Conservation (phyloP, 2,329 filamentous ascomycete genomes). For the Alternaria novae-zelandiae region DNA sequence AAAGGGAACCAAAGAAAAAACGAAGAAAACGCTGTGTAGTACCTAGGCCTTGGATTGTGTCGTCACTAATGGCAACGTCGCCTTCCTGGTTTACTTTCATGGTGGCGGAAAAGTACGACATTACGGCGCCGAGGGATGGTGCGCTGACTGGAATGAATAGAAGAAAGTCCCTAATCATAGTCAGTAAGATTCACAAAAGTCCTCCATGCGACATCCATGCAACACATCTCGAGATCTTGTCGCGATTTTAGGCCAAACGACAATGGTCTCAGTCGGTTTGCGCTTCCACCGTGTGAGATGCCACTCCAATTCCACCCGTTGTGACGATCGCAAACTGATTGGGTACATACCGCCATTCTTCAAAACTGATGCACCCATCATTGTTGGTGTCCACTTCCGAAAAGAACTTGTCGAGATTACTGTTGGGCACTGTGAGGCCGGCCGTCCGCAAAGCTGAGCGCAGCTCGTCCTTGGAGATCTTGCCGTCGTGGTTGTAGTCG, state of each 20-base stretch:
- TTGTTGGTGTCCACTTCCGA: conserved; percentile 86
- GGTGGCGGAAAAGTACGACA: conserved; percentile 90
- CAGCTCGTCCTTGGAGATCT: conserved; percentile 85
- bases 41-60: conserved; percentile 93
- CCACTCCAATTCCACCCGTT: not conserved
- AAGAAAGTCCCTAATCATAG: conserved; percentile 73
- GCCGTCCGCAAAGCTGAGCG: conserved; percentile 77
- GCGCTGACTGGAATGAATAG: conserved; percentile 79
- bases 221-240: not conserved
- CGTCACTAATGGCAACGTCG: conserved; percentile 90
- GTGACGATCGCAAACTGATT: not conserved
- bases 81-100: conserved; percentile 91
- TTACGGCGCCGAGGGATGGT: conserved; percentile 77
- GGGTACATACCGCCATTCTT: conserved; percentile 87
- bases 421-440: conserved; percentile 77
- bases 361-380: conserved; percentile 86
- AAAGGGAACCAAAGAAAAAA: conserved; percentile 76
- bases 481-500: conserved; percentile 83
- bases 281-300: not conserved
- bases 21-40: conserved; percentile 73
- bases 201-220: not conserved
- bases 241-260: not conserved
- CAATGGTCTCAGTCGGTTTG: not conserved
- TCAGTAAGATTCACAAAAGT: conserved; percentile 12
- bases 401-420: conserved; percentile 85